phyloP scores from a whole-genome alignment of 352 stramenopile genomes.

The Pythium brachiatum region DNA sequence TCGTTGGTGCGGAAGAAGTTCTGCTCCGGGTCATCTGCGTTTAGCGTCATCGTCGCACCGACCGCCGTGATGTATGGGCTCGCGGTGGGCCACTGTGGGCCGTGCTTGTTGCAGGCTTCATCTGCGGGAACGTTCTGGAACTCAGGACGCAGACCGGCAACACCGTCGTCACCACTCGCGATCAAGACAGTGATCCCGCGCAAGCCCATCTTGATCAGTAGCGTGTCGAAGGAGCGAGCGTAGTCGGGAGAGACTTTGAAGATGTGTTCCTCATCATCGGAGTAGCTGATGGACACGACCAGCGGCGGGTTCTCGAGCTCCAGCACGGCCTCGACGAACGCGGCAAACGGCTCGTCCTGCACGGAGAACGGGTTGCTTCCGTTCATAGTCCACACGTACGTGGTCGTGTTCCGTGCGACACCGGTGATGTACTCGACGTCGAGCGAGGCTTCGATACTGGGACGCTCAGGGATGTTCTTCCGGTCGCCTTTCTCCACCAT shows the following conservation, averaged over 20 bases:
- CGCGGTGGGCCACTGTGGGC: conserved; percentile 70
- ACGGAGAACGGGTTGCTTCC: conserved; percentile 84
- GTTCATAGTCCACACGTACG: conserved; percentile 78
- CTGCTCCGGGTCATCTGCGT: conserved; percentile 24
- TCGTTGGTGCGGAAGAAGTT: conserved; percentile 66
- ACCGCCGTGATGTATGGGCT: conserved; percentile 91
- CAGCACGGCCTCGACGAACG: conserved; percentile 71
- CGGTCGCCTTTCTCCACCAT: conserved; percentile 60
- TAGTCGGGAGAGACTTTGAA: conserved; percentile 73
- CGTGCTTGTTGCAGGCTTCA: conserved; percentile 60
- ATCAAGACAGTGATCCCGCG: conserved; percentile 86
- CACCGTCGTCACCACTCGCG: conserved; percentile 85
- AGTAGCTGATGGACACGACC: conserved; percentile 90
- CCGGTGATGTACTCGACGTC: conserved; percentile 91
- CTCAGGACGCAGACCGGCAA: conserved; percentile 66
- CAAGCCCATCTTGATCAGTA: conserved; percentile 89
- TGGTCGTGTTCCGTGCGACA: conserved; percentile 72
- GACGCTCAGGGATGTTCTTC: conserved; percentile 33
- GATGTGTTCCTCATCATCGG: conserved; percentile 89
- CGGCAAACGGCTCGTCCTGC: conserved; percentile 83
- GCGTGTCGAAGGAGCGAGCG: conserved; percentile 73
- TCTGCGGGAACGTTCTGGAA: conserved; percentile 51
- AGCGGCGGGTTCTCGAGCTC: conserved; percentile 64
- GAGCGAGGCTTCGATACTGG: conserved; percentile 78
- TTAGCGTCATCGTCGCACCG: conserved; percentile 81